A percentile compares a stretch with the other conserved stretches of the same genome.
phyloP scores from a whole-genome alignment of 1,139 yeast species.

The Candida glucosophila region DNA sequence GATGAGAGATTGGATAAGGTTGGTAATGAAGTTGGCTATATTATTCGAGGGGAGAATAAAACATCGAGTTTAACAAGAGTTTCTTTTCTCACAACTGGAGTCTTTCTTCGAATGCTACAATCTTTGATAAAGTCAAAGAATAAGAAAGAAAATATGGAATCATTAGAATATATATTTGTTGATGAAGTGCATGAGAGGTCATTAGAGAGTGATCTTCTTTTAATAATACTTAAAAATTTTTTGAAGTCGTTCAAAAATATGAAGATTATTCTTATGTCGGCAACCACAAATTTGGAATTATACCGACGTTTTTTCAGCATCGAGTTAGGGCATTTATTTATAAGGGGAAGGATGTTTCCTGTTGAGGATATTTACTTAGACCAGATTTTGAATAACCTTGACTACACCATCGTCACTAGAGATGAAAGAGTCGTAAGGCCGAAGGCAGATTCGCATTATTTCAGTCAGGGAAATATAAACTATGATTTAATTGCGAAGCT shows the following conservation, averaged over 20 bases:
- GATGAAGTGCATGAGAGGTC: constrained; percentile 98
- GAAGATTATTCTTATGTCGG: constrained; percentile 83
- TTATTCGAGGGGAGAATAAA: constrained; percentile 83
- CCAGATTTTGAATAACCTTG: constrained; percentile 44
- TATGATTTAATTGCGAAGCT: constrained; percentile 60
- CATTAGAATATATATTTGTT: constrained; percentile 61
- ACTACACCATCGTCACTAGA: constrained; percentile 44
- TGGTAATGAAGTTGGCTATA: constrained; percentile 81
- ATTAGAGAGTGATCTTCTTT: constrained; percentile 77
- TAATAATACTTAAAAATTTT: constrained; percentile 65
- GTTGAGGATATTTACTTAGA: constrained; percentile 71
- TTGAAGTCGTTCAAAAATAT: constrained; percentile 39
- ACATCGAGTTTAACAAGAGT: constrained; percentile 56
- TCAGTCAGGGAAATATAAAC: constrained; percentile 59
- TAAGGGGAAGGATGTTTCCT: constrained; percentile 91
- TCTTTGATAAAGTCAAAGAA: constrained; percentile 15
- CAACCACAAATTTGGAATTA: constrained; percentile 73
- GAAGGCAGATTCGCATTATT: constrained; percentile 54
- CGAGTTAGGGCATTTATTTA: constrained; percentile 54
- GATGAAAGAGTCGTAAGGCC: constrained; percentile 43
- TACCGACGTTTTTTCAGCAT: constrained; percentile 56
- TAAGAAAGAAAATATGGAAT: constrained; percentile 29
- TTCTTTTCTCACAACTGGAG: constrained; percentile 89
- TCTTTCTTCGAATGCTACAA: constrained; percentile 77
- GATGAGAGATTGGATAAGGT: constrained; percentile 64